phyloP scores from a whole-genome alignment of 805 yeast genomes.

The Wickerhamomyces rabaulensis region DNA sequence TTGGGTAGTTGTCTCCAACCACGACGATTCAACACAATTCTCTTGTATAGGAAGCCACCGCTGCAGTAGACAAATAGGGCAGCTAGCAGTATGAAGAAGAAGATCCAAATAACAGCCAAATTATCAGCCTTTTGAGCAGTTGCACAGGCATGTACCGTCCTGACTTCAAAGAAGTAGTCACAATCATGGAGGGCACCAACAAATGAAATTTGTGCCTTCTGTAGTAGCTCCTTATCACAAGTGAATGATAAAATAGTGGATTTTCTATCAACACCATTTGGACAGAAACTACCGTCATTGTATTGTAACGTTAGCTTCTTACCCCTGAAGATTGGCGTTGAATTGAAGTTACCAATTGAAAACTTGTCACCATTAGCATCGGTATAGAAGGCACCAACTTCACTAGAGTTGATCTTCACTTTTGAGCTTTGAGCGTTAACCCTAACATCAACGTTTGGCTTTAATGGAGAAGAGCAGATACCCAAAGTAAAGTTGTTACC shows the following conservation, averaged over 20 bases:
- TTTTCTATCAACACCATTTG: conserved; percentile 48
- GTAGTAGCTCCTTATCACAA: conserved; percentile 71
- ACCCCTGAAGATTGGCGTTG: conserved; percentile 65
- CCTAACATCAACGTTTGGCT: conserved; percentile 21
- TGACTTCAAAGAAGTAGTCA: conserved; percentile 76
- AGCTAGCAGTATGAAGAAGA: conserved; percentile 43
- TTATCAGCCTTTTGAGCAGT: conserved; percentile 65
- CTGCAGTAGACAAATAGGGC: conserved; percentile 38
- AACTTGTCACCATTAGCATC: conserved; percentile 37
- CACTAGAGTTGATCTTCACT: conserved; percentile 29
- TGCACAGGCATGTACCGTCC: conserved; percentile 84
- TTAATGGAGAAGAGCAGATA: conserved; percentile 57
- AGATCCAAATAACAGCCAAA: conserved; percentile 60
- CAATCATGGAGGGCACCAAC: conserved; percentile 74
- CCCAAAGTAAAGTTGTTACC: conserved; percentile 70
- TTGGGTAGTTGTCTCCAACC: conserved; percentile 32
- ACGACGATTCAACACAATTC: conserved; percentile 30
- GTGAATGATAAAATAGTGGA: conserved; percentile 66
- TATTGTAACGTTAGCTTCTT: conserved; percentile 67
- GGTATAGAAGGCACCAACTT: conserved; percentile 54
- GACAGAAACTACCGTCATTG: conserved; percentile 60
- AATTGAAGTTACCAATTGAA: conserved; percentile 59
- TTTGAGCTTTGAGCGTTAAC: conserved; percentile 19
- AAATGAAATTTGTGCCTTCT: conserved; percentile 60
- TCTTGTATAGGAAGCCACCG: conserved; percentile 33